Percentiles rank a stretch among this genome's conserved stretches.
Evolutionary conservation across 805 yeast genomes (phyloP).

Genomic region (Suhomyces kilbournensis): DNA sequence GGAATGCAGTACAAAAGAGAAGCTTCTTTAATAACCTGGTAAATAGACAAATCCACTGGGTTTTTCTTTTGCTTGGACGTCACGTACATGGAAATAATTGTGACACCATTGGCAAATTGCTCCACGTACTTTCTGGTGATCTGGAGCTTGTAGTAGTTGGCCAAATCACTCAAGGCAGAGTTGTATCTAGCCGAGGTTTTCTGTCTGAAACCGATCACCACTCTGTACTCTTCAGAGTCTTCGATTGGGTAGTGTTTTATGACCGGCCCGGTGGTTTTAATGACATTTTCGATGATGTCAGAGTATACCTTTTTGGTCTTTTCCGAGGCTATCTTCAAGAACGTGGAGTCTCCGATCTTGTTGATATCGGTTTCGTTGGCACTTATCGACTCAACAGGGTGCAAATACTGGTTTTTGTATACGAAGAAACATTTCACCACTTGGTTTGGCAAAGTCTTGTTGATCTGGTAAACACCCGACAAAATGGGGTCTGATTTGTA

Average conservation of each 20-base stretch:
- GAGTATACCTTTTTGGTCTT: constrained; percentile 80
- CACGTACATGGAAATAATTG: constrained; percentile 84
- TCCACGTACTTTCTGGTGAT: constrained; percentile 91
- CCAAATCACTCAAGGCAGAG: constrained; percentile 81
- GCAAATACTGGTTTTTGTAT: constrained; percentile 55
- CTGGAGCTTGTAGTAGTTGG: constrained; percentile 81
- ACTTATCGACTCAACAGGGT: constrained; percentile 11
- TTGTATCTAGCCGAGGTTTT: constrained; percentile 82
- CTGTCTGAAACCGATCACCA: constrained; percentile 84
- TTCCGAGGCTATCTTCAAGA: constrained; percentile 69
- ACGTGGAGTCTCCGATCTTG: constrained; percentile 73
- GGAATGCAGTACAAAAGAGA: constrained; percentile 90
- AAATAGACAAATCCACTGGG: constrained; percentile 71
- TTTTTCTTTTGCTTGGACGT: constrained; percentile 52
- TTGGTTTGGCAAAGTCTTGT: constrained; percentile 39
- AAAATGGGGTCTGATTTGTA: constrained; percentile 45
- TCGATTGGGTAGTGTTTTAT: constrained; percentile 82
- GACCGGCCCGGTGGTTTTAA: constrained; percentile 82
- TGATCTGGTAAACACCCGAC: constrained; percentile 35
- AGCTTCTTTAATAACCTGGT: constrained; percentile 91
- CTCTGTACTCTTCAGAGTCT: constrained; percentile 77
- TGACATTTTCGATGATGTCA: constrained; percentile 65
- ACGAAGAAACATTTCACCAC: constrained; percentile 75
- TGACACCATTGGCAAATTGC: constrained; percentile 84
- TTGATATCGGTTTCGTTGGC: constrained; percentile 51